Evolutionary conservation across 495 filamentous ascomycete species (phyloP), one percentile per base, ranked within the genome.

Genomic region (Podospora sp.): DNA sequence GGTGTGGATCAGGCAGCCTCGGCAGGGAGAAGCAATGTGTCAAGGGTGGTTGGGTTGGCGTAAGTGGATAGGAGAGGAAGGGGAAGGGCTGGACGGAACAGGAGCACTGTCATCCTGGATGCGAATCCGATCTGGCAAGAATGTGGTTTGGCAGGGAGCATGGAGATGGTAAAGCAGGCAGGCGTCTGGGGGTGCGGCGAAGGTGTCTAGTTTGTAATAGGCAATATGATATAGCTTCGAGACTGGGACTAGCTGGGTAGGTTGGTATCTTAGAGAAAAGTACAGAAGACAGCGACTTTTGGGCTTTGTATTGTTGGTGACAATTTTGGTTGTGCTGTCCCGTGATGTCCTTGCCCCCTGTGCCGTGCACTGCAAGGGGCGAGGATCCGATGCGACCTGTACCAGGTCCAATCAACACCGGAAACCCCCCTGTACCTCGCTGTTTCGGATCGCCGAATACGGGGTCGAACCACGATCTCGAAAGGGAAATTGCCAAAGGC

Each of bases 201-300:
- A 2, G 40, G 4, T 46, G 40, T 46, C 12, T 46, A 46, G 40
- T 46, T 46, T 46, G 40, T 46, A 46, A 46, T 46, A 46, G 29
- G 40, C 14, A 11, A 14, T 18, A 46, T 46, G 40, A 46, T 46
- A 46, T 14, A 18, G 40, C 40, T n/a, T 46, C 16, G 9, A 12
- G 16, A 6, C 40, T 46, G 40, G 40, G 40, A 46, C 40, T 46
- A 18, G 16, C 11, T 46, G 2, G 40, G 40, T 46, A 14, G 40
- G 40, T 46, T 46, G 40, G 40, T 46, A 46, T 46, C 40, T 46
- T 46, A 46, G 40, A 46, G 40, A 46, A 46, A 46, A 46, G 40
- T 14, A 46, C 40, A 46, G 40, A 46, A 46, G 40, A 18, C 9
- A 46, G 40, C 40, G 40, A 2, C 9, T 14, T 46, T 46, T 46